Evolutionary conservation across 257 asterid species (phyloP).

Genomic region (Paulownia fortunei): DNA sequence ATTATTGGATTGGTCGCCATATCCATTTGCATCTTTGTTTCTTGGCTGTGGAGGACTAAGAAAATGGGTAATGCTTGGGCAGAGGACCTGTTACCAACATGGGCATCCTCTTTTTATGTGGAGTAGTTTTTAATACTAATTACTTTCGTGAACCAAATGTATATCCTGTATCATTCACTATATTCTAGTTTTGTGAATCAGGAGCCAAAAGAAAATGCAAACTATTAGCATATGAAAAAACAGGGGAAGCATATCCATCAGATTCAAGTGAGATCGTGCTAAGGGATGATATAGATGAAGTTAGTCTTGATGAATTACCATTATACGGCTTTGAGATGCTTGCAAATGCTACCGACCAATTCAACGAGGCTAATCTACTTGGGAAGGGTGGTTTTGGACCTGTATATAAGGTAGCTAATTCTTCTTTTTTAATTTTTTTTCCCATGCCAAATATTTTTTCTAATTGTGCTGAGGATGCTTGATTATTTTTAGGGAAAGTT

Average conservation of each 20-base stretch:
- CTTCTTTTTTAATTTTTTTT: neutral
- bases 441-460: neutral
- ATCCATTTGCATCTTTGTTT: conserved; percentile 8
- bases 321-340: conserved; percentile 33
- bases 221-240: neutral
- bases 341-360: conserved; percentile 37
- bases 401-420: conserved; percentile 26
- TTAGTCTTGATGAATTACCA: conserved; percentile 37
- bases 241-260: neutral
- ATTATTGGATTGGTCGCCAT: conserved; percentile 10
- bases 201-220: conserved; percentile 21
- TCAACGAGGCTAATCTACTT: conserved; percentile 30
- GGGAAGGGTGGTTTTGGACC: conserved; percentile 48
- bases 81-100: neutral
- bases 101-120: neutral
- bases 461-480: neutral
- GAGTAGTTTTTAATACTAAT: neutral
- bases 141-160: neutral
- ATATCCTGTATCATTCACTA: neutral
- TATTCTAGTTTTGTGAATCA: conserved; percentile 1
- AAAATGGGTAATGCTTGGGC: conserved; percentile 26
- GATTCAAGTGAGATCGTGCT: conserved; percentile 16
- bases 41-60: conserved; percentile 32
- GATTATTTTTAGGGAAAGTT: conserved; percentile 31
- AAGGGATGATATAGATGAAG: conserved; percentile 14